Evolutionary conservation across 306 rosid species (phyloP).

Genomic region (Sechiopsis laciniata): DNA sequence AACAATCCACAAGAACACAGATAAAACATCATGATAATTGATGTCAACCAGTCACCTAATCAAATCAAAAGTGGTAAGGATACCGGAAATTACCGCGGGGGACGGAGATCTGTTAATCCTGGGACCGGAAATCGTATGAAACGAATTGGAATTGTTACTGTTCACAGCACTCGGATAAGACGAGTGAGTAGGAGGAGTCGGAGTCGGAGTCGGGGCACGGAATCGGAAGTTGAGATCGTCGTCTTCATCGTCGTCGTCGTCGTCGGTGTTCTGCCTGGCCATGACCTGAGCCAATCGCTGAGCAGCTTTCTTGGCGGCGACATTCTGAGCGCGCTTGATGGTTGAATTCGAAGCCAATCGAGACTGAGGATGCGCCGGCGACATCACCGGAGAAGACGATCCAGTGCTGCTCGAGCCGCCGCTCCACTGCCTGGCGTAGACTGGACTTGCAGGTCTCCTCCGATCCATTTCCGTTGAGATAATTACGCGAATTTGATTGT

Average conservation of each 20-base stretch:
- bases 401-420: conserved; percentile 79
- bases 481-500: too few relatives aligned
- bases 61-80: not conserved
- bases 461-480: conserved; percentile 57
- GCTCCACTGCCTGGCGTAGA: conserved; percentile 78
- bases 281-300: conserved; percentile 93
- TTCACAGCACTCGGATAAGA: conserved; percentile 36
- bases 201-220: conserved; percentile 43
- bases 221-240: conserved; percentile 68
- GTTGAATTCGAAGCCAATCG: conserved; percentile 55
- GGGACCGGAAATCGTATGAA: conserved; percentile 54
- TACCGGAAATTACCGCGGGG: conserved; percentile 84
- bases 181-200: conserved; percentile 40
- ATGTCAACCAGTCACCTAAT: not conserved
- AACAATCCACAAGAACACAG: too few relatives aligned
- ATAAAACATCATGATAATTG: not conserved
- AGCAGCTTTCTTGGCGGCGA: conserved; percentile 90
- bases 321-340: conserved; percentile 83
- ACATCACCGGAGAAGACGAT: conserved; percentile 60
- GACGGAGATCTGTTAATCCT: conserved; percentile 94
- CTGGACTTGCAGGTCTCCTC: conserved; percentile 67
- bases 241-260: conserved; percentile 41
- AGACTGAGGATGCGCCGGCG: conserved; percentile 54
- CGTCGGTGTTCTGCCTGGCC: conserved; percentile 45
- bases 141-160: conserved; percentile 28